Conservation (phyloP, 352 stramenopile genomes). For the Peronospora tabacina region DNA sequence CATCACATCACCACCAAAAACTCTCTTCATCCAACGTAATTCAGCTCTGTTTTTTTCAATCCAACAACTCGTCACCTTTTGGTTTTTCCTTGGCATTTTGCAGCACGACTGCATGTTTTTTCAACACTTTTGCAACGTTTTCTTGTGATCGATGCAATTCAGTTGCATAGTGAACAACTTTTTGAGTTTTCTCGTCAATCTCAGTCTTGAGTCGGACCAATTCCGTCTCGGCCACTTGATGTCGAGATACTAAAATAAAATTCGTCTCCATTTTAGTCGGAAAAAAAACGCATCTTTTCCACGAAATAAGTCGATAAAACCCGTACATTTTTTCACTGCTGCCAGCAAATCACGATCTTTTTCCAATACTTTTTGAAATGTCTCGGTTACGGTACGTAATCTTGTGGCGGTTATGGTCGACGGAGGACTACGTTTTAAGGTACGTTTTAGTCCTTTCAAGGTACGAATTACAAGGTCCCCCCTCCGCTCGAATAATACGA, state of each 20-base stretch:
- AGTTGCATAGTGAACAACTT: constrained; percentile 56
- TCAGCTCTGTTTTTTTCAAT: too few species aligned
- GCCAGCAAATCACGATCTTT: constrained; percentile 66
- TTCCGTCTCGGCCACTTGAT: constrained; percentile 69
- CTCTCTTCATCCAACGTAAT: too few species aligned
- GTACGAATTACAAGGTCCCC: neutral
- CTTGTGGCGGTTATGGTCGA: constrained; percentile 70
- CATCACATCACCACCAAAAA: too few species aligned
- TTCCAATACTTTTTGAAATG: constrained; percentile 63
- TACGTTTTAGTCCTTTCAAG: too few species aligned
- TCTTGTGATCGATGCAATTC: constrained; percentile 62
- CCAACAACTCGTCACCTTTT: constrained; percentile 41
- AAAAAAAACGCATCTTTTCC: neutral
- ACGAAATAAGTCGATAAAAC: neutral
- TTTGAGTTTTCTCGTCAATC: constrained; percentile 62
- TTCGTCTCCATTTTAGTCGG: neutral
- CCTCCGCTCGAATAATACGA: neutral
- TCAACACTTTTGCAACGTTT: constrained; percentile 56
- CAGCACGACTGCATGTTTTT: constrained; percentile 56
- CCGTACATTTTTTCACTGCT: constrained; percentile 70
- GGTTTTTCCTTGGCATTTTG: constrained; percentile 46
- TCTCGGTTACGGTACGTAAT: constrained; percentile 69
- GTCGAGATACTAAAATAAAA: constrained; percentile 37
- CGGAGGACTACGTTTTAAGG: constrained; percentile 31
- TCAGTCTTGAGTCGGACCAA: constrained; percentile 46